phyloP scores from a whole-genome alignment of 495 filamentous ascomycete species.

The Penicillium alfredii region DNA sequence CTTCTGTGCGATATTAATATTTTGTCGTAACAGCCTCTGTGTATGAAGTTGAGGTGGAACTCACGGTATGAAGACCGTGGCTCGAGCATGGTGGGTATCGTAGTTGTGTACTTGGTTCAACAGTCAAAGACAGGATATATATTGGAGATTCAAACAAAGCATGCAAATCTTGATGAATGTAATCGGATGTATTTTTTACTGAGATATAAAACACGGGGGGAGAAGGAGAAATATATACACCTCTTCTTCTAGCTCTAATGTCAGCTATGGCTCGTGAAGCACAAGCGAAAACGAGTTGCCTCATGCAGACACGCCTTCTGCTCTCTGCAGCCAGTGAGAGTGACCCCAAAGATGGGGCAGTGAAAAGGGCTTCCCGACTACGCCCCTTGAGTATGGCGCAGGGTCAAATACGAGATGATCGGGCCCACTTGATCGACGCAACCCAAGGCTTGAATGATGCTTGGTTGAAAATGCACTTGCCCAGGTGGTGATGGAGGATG shows the following conservation, averaged over 20 bases:
- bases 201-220: too few relatives aligned
- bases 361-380: background rate
- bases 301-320: too few relatives aligned
- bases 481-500: too few relatives aligned
- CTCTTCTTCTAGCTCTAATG: background rate
- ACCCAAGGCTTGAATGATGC: too few relatives aligned
- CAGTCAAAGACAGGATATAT: too few relatives aligned
- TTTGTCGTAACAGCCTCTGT: constrained; percentile 4
- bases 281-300: constrained; percentile 25
- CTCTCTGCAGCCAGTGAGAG: background rate
- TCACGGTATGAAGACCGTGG: constrained; percentile 15
- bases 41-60: background rate
- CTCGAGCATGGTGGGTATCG: constrained; percentile 16
- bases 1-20: constrained; percentile 25
- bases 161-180: background rate
- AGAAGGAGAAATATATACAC: background rate
- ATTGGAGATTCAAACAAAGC: background rate
- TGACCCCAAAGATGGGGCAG: background rate
- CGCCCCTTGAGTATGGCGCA: too few relatives aligned
- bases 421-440: too few relatives aligned
- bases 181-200: background rate
- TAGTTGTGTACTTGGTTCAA: too few relatives aligned
- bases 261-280: too few relatives aligned
- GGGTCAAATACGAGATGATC: too few relatives aligned
- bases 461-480: too few relatives aligned